Base-by-base conservation (phyloP, 78 protist species). In the Pelomyxa schiedti region DNA sequence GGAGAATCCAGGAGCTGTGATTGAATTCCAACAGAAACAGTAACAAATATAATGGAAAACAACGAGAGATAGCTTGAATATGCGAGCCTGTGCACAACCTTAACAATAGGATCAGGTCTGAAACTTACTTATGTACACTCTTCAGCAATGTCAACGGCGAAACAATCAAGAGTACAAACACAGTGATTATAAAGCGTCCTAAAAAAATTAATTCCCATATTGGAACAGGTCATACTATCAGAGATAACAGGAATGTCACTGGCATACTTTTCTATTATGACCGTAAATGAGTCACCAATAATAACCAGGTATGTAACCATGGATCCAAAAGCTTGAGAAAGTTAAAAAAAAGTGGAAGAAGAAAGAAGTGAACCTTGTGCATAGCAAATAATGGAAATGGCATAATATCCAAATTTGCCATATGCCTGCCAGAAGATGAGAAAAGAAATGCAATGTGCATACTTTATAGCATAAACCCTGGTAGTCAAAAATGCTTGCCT, bases 231-330 rank as follows among this genome's bases (percentile, higher is more conserved):
- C 32, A 16, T 47, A 16, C 58, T 16, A 52, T 65, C n/a, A n/a
- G n/a, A n/a, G n/a, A n/a, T n/a, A n/a, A n/a, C n/a, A n/a, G n/a
- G n/a, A n/a, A n/a, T n/a, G n/a, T n/a, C n/a, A n/a, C n/a, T n/a
- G n/a, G n/a, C n/a, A 72, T 8, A 3, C n/a, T n/a, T 38, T 2
- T 58, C 3, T 28, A 72, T 3, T 4, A 72, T 65, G 2, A n/a
- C 4, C 52, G 42, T 29, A 24, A 7, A 32, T 24, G 76, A 47
- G 76, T 72, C 76, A 39, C 39, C 76, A 39, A 7, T 7, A n/a
- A 72, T 72, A 4, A 72, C 6, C 2, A 47, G 64, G 70, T 72
- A 72, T 39, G 76, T 16, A n/a, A 72, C 8, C 76, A 72, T 72
- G 26, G 39, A 66, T 6, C 76, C 76, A 42, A 9, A n/a, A n/a